These are phyloP conservation scores for Didymella segeticola DNA, from an alignment of 2,329 filamentous ascomycete species.

Conservation along the genomic window DNA sequence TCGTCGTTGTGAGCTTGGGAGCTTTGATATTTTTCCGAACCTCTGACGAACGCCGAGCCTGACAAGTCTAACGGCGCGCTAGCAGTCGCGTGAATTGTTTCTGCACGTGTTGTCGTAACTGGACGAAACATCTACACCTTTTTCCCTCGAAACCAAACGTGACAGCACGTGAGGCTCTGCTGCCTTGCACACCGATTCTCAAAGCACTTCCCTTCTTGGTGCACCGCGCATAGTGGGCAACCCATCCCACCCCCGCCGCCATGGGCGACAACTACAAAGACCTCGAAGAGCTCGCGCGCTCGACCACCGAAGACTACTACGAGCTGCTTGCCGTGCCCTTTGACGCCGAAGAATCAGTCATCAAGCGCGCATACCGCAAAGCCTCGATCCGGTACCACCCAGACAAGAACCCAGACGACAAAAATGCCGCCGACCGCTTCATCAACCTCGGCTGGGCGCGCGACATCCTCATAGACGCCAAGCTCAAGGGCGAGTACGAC, in stretches of 20 bases:
- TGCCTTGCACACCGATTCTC: background rate
- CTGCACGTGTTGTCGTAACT: conserved; percentile 13
- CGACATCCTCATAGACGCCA: conserved; percentile 77
- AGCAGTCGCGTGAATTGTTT: conserved; percentile 24
- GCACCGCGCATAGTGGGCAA: background rate
- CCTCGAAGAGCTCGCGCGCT: conserved; percentile 52
- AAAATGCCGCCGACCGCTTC: conserved; percentile 77
- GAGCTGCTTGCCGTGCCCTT: conserved; percentile 72
- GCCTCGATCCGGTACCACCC: conserved; percentile 91
- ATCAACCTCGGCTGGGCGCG: conserved; percentile 85
- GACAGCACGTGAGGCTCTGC: background rate
- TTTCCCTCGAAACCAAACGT: background rate
- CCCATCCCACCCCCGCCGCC: conserved; percentile 1
- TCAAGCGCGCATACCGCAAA: conserved; percentile 84
- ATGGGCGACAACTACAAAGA: conserved; percentile 51
- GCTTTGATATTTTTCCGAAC: conserved; percentile 1
- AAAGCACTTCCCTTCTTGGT: background rate
- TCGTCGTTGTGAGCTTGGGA: conserved; percentile 1
- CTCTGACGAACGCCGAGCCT: conserved; percentile 9
- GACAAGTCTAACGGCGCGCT: conserved; percentile 18
- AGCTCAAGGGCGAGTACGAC: conserved; percentile 79
- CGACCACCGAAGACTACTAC: conserved; percentile 71
- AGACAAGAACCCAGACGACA: conserved; percentile 75
- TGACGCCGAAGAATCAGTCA: conserved; percentile 71
- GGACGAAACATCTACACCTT: background rate